Percentiles rank a stretch among this genome's conserved stretches.
These are phyloP conservation scores for Globisporangium splendens DNA, from an alignment of 352 stramenopile genomes.

Conservation along the genomic window DNA sequence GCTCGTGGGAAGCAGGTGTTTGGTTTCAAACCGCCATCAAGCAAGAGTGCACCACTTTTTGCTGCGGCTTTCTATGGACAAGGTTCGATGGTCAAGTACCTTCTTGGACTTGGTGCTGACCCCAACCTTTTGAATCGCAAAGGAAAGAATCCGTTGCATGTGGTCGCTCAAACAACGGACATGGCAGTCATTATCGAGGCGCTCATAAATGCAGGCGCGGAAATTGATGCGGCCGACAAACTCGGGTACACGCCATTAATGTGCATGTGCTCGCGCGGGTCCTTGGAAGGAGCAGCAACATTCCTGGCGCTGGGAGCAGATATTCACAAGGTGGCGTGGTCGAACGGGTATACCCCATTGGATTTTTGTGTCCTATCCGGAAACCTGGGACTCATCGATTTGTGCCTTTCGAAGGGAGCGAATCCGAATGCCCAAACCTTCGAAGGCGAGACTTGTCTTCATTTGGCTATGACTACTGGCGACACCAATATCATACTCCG, in stretches of 20 bases:
- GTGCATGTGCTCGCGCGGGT: conserved; percentile 58
- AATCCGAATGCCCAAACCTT: conserved; percentile 60
- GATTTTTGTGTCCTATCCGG: conserved; percentile 48
- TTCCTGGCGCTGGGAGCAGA: conserved; percentile 70
- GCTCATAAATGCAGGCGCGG: conserved; percentile 48
- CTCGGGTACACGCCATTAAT: conserved; percentile 77
- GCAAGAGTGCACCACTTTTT: conserved; percentile 57
- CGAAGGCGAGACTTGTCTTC: conserved; percentile 69
- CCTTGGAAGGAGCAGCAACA: conserved; percentile 64
- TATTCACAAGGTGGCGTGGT: conserved; percentile 63
- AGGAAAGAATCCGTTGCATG: conserved; percentile 62
- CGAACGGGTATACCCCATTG: conserved; percentile 66
- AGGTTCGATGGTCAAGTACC: conserved; percentile 55
- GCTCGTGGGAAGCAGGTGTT: conserved; percentile 67
- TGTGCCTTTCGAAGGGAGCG: conserved; percentile 64
- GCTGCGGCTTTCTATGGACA: conserved; percentile 60
- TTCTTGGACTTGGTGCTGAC: conserved; percentile 45
- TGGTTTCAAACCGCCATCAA: conserved; percentile 55
- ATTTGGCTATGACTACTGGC: conserved; percentile 47
- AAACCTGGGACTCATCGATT: conserved; percentile 48
- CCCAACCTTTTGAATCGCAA: conserved; percentile 58
- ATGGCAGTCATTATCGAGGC: conserved; percentile 67
- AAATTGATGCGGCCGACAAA: conserved; percentile 58
- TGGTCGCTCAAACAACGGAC: conserved; percentile 47
- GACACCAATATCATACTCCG: conserved; percentile 48